Percentiles rank a stretch among this genome's conserved stretches.
These are phyloP conservation scores for Catenaria anguillulae DNA, from an alignment of 371 early-diverging fungal genomes.

Conservation along the genomic window DNA sequence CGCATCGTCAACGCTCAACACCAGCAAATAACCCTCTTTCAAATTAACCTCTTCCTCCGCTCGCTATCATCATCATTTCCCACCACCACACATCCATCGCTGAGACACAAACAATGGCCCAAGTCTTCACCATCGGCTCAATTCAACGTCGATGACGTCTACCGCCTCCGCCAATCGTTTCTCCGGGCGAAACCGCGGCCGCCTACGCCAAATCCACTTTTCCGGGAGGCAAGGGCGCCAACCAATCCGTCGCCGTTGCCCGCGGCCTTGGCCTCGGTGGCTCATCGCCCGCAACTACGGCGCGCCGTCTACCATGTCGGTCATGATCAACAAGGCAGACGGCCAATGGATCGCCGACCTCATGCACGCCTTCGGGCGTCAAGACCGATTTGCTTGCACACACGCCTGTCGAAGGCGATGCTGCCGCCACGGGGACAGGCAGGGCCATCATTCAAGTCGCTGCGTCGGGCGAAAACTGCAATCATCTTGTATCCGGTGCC, in stretches of 20 bases:
- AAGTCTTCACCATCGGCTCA: neutral
- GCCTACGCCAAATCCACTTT: neutral
- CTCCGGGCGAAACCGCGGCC: neutral
- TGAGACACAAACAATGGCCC: too few relatives aligned
- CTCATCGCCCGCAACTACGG: too few relatives aligned
- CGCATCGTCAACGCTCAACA: too few relatives aligned
- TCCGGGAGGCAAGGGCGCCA: slow-evolving; percentile 2
- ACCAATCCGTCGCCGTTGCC: neutral
- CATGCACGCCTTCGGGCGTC: neutral
- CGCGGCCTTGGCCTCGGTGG: too few relatives aligned
- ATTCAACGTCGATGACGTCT: slow-evolving; percentile 1
- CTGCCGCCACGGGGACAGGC: too few relatives aligned
- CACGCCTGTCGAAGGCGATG: too few relatives aligned
- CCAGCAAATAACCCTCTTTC: too few relatives aligned
- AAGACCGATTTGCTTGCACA: too few relatives aligned
- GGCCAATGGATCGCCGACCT: slow-evolving; percentile 2
- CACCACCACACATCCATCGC: too few relatives aligned
- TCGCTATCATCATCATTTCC: too few relatives aligned
- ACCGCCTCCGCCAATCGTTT: neutral
- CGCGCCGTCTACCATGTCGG: neutral
- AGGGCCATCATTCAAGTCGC: slow-evolving; percentile 2
- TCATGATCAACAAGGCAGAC: too few relatives aligned
- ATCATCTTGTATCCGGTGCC: neutral
- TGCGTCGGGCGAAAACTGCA: neutral
- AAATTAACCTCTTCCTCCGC: too few relatives aligned